A percentile compares a stretch with the other conserved stretches of the same genome.
These are phyloP conservation scores for Usnea hakonensis DNA, from an alignment of 495 filamentous ascomycete genomes.

Conservation along the genomic window DNA sequence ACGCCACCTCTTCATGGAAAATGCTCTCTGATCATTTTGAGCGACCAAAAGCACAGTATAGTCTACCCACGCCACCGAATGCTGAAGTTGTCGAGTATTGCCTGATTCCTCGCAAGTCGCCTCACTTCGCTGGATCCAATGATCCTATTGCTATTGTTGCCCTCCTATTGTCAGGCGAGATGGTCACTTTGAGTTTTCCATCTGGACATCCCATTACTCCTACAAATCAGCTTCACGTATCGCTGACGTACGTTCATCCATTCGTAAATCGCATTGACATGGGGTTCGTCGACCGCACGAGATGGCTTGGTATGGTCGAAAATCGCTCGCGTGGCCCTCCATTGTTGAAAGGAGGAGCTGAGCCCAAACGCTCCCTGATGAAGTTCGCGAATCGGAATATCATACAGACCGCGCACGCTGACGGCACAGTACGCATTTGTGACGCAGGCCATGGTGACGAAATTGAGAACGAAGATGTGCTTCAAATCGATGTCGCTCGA, in stretches of 20 bases:
- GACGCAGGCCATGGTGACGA: slow-evolving; percentile 86
- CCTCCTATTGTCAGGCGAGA: slow-evolving; percentile 74
- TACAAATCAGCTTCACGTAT: slow-evolving; percentile 82
- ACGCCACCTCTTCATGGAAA: slow-evolving; percentile 84
- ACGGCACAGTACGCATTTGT: slow-evolving; percentile 83
- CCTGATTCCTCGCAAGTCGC: slow-evolving; percentile 68
- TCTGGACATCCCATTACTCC: slow-evolving; percentile 83
- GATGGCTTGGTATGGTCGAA: slow-evolving; percentile 87
- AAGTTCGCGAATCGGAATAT: slow-evolving; percentile 75
- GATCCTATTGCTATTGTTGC: slow-evolving; percentile 81
- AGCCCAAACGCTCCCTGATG: slow-evolving; percentile 56
- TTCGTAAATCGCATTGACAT: slow-evolving; percentile 65
- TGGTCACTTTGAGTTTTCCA: slow-evolving; percentile 83
- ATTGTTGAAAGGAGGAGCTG: slow-evolving; percentile 68
- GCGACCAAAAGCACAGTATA: slow-evolving; percentile 54
- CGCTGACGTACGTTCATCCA: slow-evolving; percentile 76
- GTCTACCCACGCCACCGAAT: slow-evolving; percentile 73
- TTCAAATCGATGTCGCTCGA: slow-evolving; percentile 79
- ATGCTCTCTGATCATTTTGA: slow-evolving; percentile 68
- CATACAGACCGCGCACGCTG: slow-evolving; percentile 73
- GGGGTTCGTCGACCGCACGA: slow-evolving; percentile 60
- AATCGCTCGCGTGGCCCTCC: slow-evolving; percentile 62
- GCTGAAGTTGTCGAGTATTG: slow-evolving; percentile 74
- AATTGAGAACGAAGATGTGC: slow-evolving; percentile 72
- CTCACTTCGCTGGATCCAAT: slow-evolving; percentile 77